Conservation (phyloP, 768 basidiomycete genomes). For the Agrocybe praecox region DNA sequence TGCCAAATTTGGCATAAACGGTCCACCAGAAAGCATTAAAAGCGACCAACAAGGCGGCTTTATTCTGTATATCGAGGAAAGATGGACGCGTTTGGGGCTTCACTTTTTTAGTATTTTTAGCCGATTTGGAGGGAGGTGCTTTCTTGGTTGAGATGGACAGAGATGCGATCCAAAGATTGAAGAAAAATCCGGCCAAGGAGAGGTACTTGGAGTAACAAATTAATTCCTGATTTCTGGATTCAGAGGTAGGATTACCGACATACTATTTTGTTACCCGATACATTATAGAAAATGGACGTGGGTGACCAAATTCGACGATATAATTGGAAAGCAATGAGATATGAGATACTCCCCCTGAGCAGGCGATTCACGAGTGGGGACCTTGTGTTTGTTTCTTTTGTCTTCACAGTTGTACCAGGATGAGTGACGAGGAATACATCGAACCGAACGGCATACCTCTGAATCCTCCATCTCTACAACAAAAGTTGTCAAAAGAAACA, state of each 20-base stretch:
- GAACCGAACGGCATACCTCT: constrained; percentile 14
- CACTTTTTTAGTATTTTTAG: constrained; percentile 18
- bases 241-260: constrained; percentile 16
- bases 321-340: constrained; percentile 25
- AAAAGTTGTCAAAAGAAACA: constrained; percentile 51
- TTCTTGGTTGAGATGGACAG: constrained; percentile 4
- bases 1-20: constrained; percentile 38
- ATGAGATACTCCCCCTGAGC: constrained; percentile 25
- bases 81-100: constrained; percentile 10
- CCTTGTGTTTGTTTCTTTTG: constrained; percentile 4
- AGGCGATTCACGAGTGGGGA: constrained; percentile 21
- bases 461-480: constrained; percentile 20
- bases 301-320: constrained; percentile 33
- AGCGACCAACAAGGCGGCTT: constrained; percentile 25
- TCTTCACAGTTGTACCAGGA: constrained; percentile 2
- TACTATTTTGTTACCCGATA: constrained; percentile 41
- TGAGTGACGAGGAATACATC: background rate
- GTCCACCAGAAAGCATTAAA: constrained; percentile 39
- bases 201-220: constrained; percentile 23
- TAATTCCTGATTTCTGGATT: background rate
- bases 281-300: constrained; percentile 10
- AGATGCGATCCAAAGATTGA: constrained; percentile 29
- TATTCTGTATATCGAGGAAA: constrained; percentile 22
- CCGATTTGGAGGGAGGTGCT: constrained; percentile 3
- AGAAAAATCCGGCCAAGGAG: constrained; percentile 31